phyloP scores from a whole-genome alignment of 345 rosid species.

The Aquilaria yunnanensis region DNA sequence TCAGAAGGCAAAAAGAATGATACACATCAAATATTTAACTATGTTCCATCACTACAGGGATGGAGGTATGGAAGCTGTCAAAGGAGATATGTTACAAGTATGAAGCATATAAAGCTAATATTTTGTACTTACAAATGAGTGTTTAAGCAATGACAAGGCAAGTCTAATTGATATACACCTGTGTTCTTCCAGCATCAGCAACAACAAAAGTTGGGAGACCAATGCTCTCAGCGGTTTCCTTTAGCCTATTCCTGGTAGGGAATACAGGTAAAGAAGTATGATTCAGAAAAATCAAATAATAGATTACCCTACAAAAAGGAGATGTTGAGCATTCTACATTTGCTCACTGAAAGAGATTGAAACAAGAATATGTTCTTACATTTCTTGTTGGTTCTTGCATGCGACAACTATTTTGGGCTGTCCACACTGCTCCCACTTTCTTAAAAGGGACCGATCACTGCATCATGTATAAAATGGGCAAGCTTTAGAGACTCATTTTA shows the following conservation, averaged over 20 bases:
- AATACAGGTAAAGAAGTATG: slow-evolving; percentile 1
- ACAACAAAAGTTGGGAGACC: slow-evolving; percentile 91
- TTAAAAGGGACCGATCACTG: slow-evolving; percentile 63
- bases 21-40: too few species aligned
- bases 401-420: slow-evolving; percentile 86
- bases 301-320: slow-evolving; percentile 5
- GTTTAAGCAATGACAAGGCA: too few species aligned
- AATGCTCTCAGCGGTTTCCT: slow-evolving; percentile 69
- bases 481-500: background rate
- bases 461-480: slow-evolving; percentile 13
- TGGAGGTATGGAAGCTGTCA: too few species aligned
- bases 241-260: slow-evolving; percentile 54
- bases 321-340: background rate
- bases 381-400: slow-evolving; percentile 85
- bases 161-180: slow-evolving; percentile 29
- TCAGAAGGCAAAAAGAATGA: too few species aligned
- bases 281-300: slow-evolving; percentile 6
- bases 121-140: too few species aligned
- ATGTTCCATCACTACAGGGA: too few species aligned
- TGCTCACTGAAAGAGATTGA: slow-evolving; percentile 4
- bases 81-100: too few species aligned
- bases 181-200: slow-evolving; percentile 96
- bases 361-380: slow-evolving; percentile 57
- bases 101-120: too few species aligned
- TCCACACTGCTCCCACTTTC: slow-evolving; percentile 79